phyloP scores from a whole-genome alignment of 352 stramenopile species.

The Albugo candida region DNA sequence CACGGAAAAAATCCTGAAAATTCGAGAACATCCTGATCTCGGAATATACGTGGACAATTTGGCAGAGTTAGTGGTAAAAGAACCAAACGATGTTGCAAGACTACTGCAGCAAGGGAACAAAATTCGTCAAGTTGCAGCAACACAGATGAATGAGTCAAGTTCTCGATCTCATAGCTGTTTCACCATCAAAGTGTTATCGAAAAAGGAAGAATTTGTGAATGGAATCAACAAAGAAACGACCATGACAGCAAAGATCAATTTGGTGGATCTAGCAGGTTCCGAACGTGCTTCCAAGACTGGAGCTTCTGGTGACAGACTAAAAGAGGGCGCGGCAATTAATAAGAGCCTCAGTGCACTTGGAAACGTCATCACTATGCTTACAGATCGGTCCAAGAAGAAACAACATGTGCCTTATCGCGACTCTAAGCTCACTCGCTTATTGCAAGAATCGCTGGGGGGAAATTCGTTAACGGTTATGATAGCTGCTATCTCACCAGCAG shows the following conservation, averaged over 20 bases:
- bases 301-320: slow-evolving; percentile 68
- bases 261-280: slow-evolving; percentile 83
- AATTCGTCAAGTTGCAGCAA: slow-evolving; percentile 74
- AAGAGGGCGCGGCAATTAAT: slow-evolving; percentile 86
- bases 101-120: slow-evolving; percentile 80
- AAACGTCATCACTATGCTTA: slow-evolving; percentile 85
- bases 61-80: slow-evolving; percentile 65
- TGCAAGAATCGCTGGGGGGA: slow-evolving; percentile 80
- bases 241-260: slow-evolving; percentile 80
- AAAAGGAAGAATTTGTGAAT: slow-evolving; percentile 25
- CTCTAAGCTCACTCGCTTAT: slow-evolving; percentile 78
- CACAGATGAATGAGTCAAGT: slow-evolving; percentile 83
- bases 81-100: slow-evolving; percentile 49
- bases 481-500: slow-evolving; percentile 79
- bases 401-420: slow-evolving; percentile 81
- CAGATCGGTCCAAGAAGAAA: slow-evolving; percentile 18
- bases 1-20: slow-evolving; percentile 80
- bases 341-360: slow-evolving; percentile 81
- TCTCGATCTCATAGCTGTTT: slow-evolving; percentile 83
- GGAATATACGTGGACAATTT: slow-evolving; percentile 87
- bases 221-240: slow-evolving; percentile 44
- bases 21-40: slow-evolving; percentile 83
- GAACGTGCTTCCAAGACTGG: slow-evolving; percentile 79
- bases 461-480: slow-evolving; percentile 91
- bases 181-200: slow-evolving; percentile 80